Evolutionary conservation across 2,329 filamentous ascomycete species (phyloP), one percentile per base, ranked within the genome.

Genomic region (Penicillium nordicum): DNA sequence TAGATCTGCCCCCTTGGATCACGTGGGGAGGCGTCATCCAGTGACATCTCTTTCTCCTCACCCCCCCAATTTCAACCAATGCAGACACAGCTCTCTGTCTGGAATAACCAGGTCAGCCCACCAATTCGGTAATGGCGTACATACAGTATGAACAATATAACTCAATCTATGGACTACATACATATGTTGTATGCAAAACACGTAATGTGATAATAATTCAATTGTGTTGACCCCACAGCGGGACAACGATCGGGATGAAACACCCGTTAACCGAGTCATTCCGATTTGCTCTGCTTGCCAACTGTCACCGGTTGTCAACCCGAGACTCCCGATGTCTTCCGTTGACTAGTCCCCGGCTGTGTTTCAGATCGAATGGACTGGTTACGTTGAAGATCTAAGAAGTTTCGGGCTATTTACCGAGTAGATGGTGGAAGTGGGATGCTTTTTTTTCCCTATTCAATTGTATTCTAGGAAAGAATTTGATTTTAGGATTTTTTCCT

Each of bases 231-330:
- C 57, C 63, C 63, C 63, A 66, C 63, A 64, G 53, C 63, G 63
- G 63, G 58, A 63, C 60, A 62, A 58, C 54, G 62, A 66, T 62
- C 62, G 58, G 46, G 55, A 60, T 64, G 60, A 63, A 63, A 64
- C 61, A 58, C 54, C 40, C 60, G 52, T 23, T 55, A 64, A 54
- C 63, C 63, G 63, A 66, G 61, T 9, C 51, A 53, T 64, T 65
- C 63, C 63, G 63, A 66, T 66, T 66, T 66, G 63, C 52, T 57
- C 55, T 60, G 27, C 25, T 32, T 23, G 43, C 18, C 36, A 42
- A 44, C 52, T 58, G 55, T 51, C 59, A 50, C 34, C 34, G 12
- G 40, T 43, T 47, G 46, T 59, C 27, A 51, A 60, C 55, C 57
- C 58, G 60, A 59, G 58, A 61, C 60, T 42, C 43, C 49, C 58